Evolutionary conservation across 495 filamentous ascomycete species (phyloP), one percentile per base, ranked within the genome.

Genomic region (Hypoxylon crocopeplum): DNA sequence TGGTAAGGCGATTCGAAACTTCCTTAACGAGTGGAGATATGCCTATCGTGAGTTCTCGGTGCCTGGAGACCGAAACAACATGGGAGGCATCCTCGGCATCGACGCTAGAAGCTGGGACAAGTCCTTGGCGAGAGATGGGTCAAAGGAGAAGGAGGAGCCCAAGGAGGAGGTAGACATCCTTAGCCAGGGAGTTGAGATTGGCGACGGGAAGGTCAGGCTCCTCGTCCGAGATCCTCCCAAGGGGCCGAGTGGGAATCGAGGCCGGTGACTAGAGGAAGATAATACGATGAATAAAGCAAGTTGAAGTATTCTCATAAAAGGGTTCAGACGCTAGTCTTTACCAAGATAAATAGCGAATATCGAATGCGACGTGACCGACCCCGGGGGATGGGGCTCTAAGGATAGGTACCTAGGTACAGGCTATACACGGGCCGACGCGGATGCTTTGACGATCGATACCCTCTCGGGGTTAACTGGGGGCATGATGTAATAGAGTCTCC

Each of bases 21-120:
- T 95, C 76, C 78, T 99, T 20, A 93, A 93, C 64, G 93, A 98
- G 66, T 96, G 92, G 92, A 87, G 89, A 55, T 98, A 97, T 63
- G 88, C 92, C 0, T 99, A 92, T 72, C 88, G 93, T 30, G 95
- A 99, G 73, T 99, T 99, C 72, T 92, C 88, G 38, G 93, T 96
- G 6, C 90, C 91, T 2, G 95, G 95, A 1, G 95, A 98, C 67
- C 78, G 90, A 25, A 89, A 88, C 72, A 91, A 91, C 67, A 88
- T 95, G 61, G 93, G 93, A 16, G 95, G 94, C 1, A 96, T 99
- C 48, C 76, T 99, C 36, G 94, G 95, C 7, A 91, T 99, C 58
- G 93, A 97, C 72, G 88, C 93, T 1, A 83, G 84, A 53, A 95
- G 89, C 70, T 96, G 89, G 77, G 94, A 97, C 69, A 91, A 88